Evolutionary conservation across 1,284 basidiomycete genomes (phyloP), one percentile per base, ranked within the genome.

Genomic region (Moesziomyces antarcticus): DNA sequence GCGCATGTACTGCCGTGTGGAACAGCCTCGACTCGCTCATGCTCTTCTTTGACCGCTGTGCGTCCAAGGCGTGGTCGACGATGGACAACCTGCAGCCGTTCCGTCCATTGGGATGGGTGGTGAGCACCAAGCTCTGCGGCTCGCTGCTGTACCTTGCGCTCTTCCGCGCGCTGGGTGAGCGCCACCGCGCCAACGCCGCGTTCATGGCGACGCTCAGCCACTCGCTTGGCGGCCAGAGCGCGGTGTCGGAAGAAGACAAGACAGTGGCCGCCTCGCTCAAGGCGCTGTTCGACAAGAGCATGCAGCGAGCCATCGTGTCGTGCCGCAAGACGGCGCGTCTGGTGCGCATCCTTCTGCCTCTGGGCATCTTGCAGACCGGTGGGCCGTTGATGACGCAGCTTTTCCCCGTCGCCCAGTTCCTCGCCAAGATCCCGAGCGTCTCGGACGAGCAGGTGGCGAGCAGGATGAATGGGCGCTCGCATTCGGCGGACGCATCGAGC

Each of bases 11-110:
- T 1, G 73, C 72, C 7, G 67, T 80, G 14, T 80, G 79, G 79
- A 69, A 72, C 45, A 77, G 77, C 46, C 70, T 73, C n/a, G 77
- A 80, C 56, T 73, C 77, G 33, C 64, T 80, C 22, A 66, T 78
- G 56, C 66, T 77, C 20, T 80, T 80, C 77, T 80, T 79, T 49
- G 79, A 80, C 56, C 52, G 68, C 5, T 80, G 79, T 45, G 64
- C 73, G 1, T 54, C 67, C 37, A 74, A 74, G 44, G 73, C 75
- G 8, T 56, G 73, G 53, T 57, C 66, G n/a, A 64, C 65, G n/a
- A 77, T 80, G 78, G 72, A 79, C 50, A 64, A 41, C 22, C 56
- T 79, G 11, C 68, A 74, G 52, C 71, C 73, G 20, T 79, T 80
- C 56, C 75, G 76, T 24, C 79, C 77, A 6, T 35, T 77, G 1